Conservation (phyloP, 176 grass and related monocot species). For the Oryza nivara region DNA sequence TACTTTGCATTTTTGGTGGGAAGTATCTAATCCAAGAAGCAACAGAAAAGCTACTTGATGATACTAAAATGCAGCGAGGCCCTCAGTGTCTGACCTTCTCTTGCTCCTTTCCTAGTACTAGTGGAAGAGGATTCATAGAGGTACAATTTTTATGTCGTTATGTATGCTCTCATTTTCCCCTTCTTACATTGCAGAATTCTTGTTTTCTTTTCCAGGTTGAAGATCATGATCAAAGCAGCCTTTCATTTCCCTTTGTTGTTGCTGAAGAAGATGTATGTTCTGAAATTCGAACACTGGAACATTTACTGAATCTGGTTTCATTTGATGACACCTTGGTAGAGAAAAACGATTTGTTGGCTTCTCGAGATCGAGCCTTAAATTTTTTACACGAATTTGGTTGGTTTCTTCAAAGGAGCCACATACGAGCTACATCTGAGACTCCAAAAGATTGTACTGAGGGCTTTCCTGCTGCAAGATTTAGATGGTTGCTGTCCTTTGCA, state of each 20-base stretch:
- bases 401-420: slow-evolving; percentile 60
- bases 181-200: background rate
- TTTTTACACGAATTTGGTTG: slow-evolving; percentile 73
- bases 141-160: slow-evolving; percentile 33
- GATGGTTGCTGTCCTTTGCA: slow-evolving; percentile 58
- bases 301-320: slow-evolving; percentile 50
- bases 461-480: slow-evolving; percentile 53
- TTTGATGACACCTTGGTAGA: slow-evolving; percentile 30
- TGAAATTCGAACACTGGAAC: slow-evolving; percentile 65
- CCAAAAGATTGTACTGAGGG: slow-evolving; percentile 25
- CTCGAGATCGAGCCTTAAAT: slow-evolving; percentile 34
- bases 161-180: slow-evolving; percentile 19
- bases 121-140: slow-evolving; percentile 93
- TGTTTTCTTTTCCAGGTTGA: slow-evolving; percentile 50
- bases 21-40: slow-evolving; percentile 78
- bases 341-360: slow-evolving; percentile 23
- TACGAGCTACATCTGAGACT: slow-evolving; percentile 33
- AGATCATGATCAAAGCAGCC: slow-evolving; percentile 70
- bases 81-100: slow-evolving; percentile 75
- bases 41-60: slow-evolving; percentile 53
- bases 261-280: slow-evolving; percentile 65
- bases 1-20: slow-evolving; percentile 80
- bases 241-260: slow-evolving; percentile 82
- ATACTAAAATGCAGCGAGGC: slow-evolving; percentile 36
- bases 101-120: slow-evolving; percentile 71